These are phyloP conservation scores for Cercospora zeae-maydis DNA, from an alignment of 2,329 filamentous ascomycete species.

Conservation along the genomic window DNA sequence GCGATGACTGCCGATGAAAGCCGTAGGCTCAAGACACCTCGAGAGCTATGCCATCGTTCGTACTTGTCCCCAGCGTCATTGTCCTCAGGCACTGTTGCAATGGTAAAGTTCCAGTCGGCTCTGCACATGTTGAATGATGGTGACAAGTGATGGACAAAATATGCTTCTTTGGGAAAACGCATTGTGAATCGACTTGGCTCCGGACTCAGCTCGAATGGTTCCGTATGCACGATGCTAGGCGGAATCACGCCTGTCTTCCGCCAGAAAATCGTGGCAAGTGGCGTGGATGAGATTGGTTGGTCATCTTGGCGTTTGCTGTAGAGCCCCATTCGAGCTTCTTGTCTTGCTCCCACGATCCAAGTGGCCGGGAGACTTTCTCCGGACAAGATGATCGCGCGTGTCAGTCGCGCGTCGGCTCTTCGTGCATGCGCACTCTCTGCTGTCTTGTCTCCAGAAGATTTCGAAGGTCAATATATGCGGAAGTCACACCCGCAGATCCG, in stretches of 20 bases:
- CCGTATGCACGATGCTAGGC: not conserved
- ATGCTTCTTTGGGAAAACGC: not conserved
- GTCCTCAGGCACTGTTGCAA: not conserved
- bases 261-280: not conserved
- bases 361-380: not conserved
- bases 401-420: not conserved
- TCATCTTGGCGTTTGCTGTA: not conserved
- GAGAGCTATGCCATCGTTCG: not conserved
- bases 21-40: not conserved
- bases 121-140: not conserved
- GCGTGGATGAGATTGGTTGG: not conserved
- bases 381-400: not conserved
- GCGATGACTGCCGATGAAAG: not conserved
- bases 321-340: not conserved
- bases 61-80: not conserved
- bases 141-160: no score
- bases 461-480: not conserved
- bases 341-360: not conserved
- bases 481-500: not conserved
- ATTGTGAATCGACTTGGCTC: not conserved
- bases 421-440: not conserved
- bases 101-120: not conserved
- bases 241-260: not conserved
- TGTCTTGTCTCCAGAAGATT: not conserved
- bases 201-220: not conserved